Base-by-base conservation (phyloP, 1,139 yeast species). In the Yamadazyma triangularis region DNA sequence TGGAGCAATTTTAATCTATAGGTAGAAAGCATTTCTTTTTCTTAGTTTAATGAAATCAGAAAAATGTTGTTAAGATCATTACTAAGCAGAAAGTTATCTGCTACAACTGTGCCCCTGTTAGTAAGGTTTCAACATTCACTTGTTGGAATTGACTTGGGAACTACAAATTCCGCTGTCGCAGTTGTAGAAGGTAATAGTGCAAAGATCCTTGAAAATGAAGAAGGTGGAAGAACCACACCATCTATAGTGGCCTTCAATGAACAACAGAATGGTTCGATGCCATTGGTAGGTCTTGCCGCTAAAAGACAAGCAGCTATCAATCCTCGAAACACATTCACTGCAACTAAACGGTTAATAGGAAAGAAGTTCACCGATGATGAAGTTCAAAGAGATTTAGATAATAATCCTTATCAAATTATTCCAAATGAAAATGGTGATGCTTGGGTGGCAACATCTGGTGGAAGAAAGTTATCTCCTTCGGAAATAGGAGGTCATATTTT, bases 81-180 rank as follows among this genome's bases (percentile, higher is more conserved):
- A 9, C 6, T 7, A 18, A 6, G 6, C 8, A 18, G 9, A 7
- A 18, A 9, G 20, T 18, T 18, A 18, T 7, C 20, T 9, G 9
- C 6, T 6, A 7, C 9, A 6, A 18, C 20, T 9, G 9, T 6
- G 6, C 20, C 6, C 6, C 9, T 21, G n/a, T 5, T n/a, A 4
- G 13, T 12, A 11, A 32, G 39, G 24, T 30, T 28, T 25, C 34
- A 25, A 8, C 37, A 34, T 30, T 32, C 31, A 16, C 87, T 82
- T 3, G 73, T 83, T 30, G 93, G 93, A 26, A 81, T 83, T 37
- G 93, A 83, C 51, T 56, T 83, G 28, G 93, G 93, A 10, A 83
- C 93, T 4, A 83, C 93, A 10, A 83, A 83, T 47, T 81, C 89
- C 10, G 91, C 91, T 1, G 91, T 81, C 7, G 91, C 91, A 0